These are phyloP conservation scores for Wakefieldia striispora DNA, from an alignment of 768 basidiomycete genomes.

Conservation along the genomic window DNA sequence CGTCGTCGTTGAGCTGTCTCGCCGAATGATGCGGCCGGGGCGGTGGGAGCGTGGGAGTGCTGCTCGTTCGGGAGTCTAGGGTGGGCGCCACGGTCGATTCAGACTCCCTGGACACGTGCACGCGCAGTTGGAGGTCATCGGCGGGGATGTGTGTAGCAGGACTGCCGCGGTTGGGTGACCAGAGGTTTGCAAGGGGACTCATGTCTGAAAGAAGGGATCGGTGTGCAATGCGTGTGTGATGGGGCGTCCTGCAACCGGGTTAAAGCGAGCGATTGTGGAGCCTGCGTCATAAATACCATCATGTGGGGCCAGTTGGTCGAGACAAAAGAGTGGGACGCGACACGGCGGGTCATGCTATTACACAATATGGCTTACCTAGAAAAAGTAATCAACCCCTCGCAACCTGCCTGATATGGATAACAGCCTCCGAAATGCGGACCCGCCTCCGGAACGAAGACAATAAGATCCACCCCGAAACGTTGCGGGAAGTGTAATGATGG, in stretches of 20 bases:
- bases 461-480: conserved; percentile 20
- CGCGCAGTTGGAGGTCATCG: conserved; percentile 20
- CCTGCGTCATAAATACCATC: conserved; percentile 23
- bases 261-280: not conserved
- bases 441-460: conserved; percentile 19
- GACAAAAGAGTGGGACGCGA: conserved; percentile 24
- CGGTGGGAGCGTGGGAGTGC: conserved; percentile 21
- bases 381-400: conserved; percentile 7
- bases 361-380: not conserved
- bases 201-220: conserved; percentile 6
- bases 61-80: conserved; percentile 12
- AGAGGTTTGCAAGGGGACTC: conserved; percentile 12
- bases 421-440: not conserved
- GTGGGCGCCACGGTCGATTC: conserved; percentile 15
- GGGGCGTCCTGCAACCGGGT: conserved; percentile 12
- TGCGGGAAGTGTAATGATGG: conserved; percentile 3
- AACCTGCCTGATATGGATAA: conserved; percentile 2
- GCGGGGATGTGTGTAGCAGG: conserved; percentile 9
- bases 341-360: not conserved
- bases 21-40: conserved; percentile 20
- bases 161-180: conserved; percentile 3
- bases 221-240: not conserved
- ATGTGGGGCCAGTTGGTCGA: conserved; percentile 24
- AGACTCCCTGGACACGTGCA: conserved; percentile 25
- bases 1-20: conserved; percentile 29